phyloP scores from a whole-genome alignment of 306 rosid genomes.

The Cucurbita maxima region DNA sequence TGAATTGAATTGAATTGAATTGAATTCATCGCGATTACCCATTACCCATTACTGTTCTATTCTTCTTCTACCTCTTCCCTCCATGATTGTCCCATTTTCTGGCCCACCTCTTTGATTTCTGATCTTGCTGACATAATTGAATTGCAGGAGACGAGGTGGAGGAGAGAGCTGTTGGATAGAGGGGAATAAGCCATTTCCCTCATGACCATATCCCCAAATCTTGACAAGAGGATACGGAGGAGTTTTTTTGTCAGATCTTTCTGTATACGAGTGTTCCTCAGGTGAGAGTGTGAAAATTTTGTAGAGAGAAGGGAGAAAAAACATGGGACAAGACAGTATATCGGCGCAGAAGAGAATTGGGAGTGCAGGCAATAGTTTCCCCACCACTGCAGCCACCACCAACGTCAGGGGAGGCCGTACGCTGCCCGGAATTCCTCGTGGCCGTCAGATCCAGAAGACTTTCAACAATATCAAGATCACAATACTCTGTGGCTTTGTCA shows the following conservation, averaged over 20 bases:
- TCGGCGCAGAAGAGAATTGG: conserved; percentile 36
- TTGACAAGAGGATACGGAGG: neutral
- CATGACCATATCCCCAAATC: neutral
- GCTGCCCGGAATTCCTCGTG: conserved; percentile 34
- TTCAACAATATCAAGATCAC: conserved; percentile 89
- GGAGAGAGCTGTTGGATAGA: neutral
- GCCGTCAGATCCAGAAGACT: conserved; percentile 81
- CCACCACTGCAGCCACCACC: conserved; percentile 20
- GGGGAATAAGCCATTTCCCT: neutral
- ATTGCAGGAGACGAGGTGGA: neutral
- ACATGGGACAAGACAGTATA: conserved; percentile 47
- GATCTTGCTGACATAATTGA: neutral
- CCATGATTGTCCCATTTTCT: neutral
- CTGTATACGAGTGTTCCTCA: neutral
- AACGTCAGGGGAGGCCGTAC: conserved; percentile 15
- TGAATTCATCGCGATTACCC: neutral
- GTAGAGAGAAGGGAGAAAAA: neutral
- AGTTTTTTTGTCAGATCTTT: neutral
- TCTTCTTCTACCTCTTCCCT: neutral
- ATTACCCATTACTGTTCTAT: neutral
- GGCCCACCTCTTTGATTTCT: neutral
- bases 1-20: conserved; percentile 1
- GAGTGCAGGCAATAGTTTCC: conserved; percentile 14
- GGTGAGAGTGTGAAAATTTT: neutral
- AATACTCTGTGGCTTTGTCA: conserved; percentile 81